phyloP scores from a whole-genome alignment of 805 yeast genomes.

The Candida anglica region DNA sequence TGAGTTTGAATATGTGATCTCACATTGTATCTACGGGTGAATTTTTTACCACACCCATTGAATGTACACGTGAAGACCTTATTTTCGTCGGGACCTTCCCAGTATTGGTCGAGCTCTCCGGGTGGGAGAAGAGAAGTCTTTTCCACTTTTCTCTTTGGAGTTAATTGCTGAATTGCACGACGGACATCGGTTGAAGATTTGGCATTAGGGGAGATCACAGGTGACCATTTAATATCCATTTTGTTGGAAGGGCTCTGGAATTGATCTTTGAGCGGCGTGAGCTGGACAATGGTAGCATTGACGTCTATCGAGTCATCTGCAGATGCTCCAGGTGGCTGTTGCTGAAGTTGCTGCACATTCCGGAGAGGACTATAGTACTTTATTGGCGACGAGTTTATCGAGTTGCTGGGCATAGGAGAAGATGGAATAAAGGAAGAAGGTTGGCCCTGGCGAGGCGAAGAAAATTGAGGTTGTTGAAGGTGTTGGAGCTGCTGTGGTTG shows the following conservation, averaged over 20 bases:
- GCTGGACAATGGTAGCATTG: conserved; percentile 36
- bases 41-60: conserved; percentile 75
- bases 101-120: conserved; percentile 81
- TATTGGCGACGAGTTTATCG: conserved; percentile 29
- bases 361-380: conserved; percentile 20
- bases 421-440: conserved; percentile 11
- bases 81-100: conserved; percentile 73
- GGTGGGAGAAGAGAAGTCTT: conserved; percentile 76
- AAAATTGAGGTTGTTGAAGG: conserved; percentile 2
- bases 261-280: conserved; percentile 34
- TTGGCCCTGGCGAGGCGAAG: neutral
- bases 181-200: conserved; percentile 18
- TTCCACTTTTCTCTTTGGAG: conserved; percentile 46
- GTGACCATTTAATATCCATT: conserved; percentile 40
- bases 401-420: conserved; percentile 17
- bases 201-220: conserved; percentile 37
- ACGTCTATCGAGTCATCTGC: conserved; percentile 33
- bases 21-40: conserved; percentile 86
- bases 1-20: conserved; percentile 97
- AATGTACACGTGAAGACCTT: conserved; percentile 72
- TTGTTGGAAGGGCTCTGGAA: conserved; percentile 29
- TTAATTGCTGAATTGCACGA: conserved; percentile 36
- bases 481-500: conserved; percentile 6
- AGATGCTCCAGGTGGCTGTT: conserved; percentile 4
- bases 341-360: no score